phyloP scores from a whole-genome alignment of 345 rosid genomes.

The Gossypium mustelinum region DNA sequence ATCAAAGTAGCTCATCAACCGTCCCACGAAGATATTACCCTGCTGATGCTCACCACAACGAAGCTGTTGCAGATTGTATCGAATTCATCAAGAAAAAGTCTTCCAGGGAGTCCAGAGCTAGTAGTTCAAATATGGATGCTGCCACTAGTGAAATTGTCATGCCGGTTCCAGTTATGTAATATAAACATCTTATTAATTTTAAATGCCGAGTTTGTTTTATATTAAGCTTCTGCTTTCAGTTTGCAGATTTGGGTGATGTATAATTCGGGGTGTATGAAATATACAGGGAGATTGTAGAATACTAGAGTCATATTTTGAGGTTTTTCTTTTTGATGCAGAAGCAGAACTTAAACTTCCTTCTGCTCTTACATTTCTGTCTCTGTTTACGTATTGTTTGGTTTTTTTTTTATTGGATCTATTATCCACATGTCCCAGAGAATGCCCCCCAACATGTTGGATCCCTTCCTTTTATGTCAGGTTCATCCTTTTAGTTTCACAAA shows the following conservation, averaged over 20 bases:
- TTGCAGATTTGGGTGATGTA: background rate
- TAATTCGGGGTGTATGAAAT: slow-evolving; percentile 1
- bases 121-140: slow-evolving; percentile 15
- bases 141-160: slow-evolving; percentile 20
- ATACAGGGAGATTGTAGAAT: slow-evolving; percentile 1
- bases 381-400: background rate
- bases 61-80: slow-evolving; percentile 80
- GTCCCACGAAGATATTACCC: slow-evolving; percentile 14
- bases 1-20: slow-evolving; percentile 12
- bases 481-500: background rate
- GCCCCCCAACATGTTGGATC: background rate
- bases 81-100: slow-evolving; percentile 74
- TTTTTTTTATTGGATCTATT: background rate
- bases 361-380: background rate
- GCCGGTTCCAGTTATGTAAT: slow-evolving; percentile 32
- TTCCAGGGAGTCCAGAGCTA: background rate
- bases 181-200: background rate
- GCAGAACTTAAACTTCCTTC: background rate
- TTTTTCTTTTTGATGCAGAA: background rate
- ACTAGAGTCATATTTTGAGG: background rate
- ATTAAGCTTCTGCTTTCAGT: background rate
- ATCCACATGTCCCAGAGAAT: background rate
- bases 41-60: slow-evolving; percentile 47
- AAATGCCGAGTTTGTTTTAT: background rate
- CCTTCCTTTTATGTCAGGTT: background rate